phyloP scores from a whole-genome alignment of 257 asterid genomes.

The Capsicum baccatum region DNA sequence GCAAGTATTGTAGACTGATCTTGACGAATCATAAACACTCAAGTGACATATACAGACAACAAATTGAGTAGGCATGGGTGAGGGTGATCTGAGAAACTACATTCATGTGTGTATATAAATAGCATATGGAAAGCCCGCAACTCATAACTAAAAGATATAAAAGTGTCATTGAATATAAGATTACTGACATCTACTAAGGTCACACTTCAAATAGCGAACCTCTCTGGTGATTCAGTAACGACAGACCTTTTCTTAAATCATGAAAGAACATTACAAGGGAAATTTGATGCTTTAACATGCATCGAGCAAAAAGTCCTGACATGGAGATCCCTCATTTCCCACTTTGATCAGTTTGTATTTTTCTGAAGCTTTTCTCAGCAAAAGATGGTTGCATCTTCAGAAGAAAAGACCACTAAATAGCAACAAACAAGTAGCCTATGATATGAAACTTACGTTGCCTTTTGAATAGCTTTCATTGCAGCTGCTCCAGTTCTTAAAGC shows the following conservation, averaged over 20 bases:
- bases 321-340: not conserved
- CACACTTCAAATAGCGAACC: not conserved
- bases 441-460: conserved; percentile 68
- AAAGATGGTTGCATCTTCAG: conserved; percentile 1
- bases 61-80: not conserved
- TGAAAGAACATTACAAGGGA: not conserved
- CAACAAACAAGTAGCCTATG: conserved; percentile 29
- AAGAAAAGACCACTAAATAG: conserved; percentile 24
- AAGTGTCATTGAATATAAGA: not conserved
- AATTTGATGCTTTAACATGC: conserved; percentile 10
- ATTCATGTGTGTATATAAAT: not conserved
- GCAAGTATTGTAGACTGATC: conserved; percentile 2
- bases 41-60: conserved; percentile 16
- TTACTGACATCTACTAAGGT: not conserved
- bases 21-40: not conserved
- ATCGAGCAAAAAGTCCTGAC: not conserved
- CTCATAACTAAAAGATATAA: not conserved
- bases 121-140: not conserved
- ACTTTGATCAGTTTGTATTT: not conserved
- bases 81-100: not conserved
- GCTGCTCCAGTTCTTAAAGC: conserved; percentile 90
- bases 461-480: conserved; percentile 92
- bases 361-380: not conserved
- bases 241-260: not conserved
- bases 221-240: not conserved